Evolutionary conservation across 352 stramenopile genomes (phyloP).

Genomic region (Pythium vanterpoolii): DNA sequence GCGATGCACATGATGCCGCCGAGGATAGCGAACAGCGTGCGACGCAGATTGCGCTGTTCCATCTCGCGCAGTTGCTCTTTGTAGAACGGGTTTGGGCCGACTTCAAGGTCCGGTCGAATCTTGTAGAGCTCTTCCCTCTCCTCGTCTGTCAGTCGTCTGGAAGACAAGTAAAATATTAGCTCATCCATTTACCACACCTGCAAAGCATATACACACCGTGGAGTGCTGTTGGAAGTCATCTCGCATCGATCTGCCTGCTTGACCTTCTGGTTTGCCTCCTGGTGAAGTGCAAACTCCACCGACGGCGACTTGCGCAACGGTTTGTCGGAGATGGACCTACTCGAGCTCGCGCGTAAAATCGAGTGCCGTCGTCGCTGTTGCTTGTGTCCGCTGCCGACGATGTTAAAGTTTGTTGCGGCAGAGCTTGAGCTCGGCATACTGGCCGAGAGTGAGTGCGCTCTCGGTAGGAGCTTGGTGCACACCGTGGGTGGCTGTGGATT

Average conservation of each 20-base stretch:
- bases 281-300: conserved; percentile 65
- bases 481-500: neutral
- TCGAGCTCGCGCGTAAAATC: conserved; percentile 62
- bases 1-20: conserved; percentile 64
- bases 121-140: conserved; percentile 84
- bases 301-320: conserved; percentile 59
- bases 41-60: conserved; percentile 55
- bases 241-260: conserved; percentile 24
- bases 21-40: conserved; percentile 73
- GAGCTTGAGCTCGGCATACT: conserved; percentile 1
- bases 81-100: conserved; percentile 53
- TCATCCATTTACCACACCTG: neutral
- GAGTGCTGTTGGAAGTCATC: conserved; percentile 36
- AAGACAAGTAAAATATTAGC: neutral
- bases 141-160: conserved; percentile 66
- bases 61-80: conserved; percentile 54
- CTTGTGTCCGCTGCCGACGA: neutral
- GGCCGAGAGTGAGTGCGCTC: conserved; percentile 14
- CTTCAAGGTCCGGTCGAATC: conserved; percentile 77
- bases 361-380: conserved; percentile 31
- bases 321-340: conserved; percentile 23
- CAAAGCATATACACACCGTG: conserved; percentile 33
- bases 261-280: conserved; percentile 34
- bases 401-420: neutral
- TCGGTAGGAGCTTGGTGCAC: conserved; percentile 10